Evolutionary conservation across 2,329 filamentous ascomycete genomes (phyloP).

Genomic region (Huntiella savannae): DNA sequence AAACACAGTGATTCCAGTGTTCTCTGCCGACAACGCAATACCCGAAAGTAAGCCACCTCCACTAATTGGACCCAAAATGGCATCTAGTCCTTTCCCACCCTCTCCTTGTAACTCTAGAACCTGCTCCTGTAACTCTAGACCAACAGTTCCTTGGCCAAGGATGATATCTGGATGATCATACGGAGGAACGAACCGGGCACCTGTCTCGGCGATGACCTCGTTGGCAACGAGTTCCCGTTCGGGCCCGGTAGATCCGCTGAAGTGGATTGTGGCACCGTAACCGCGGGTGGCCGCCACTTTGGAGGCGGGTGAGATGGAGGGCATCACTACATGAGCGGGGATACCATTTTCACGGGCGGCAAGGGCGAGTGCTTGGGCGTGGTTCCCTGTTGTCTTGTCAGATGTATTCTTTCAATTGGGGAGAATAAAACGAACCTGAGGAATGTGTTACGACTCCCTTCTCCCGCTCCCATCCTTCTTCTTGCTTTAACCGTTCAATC

Average conservation of each 20-base stretch:
- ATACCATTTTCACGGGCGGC: constrained; percentile 57
- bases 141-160: constrained; percentile 80
- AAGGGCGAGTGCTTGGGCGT: constrained; percentile 79
- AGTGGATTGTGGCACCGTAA: constrained; percentile 61
- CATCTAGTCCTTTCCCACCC: constrained; percentile 28
- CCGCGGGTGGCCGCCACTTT: constrained; percentile 70
- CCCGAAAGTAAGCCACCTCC: constrained; percentile 80
- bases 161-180: constrained; percentile 89
- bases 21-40: constrained; percentile 55
- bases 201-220: constrained; percentile 50
- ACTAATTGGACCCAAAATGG: constrained; percentile 65
- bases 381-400: constrained; percentile 46
- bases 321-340: constrained; percentile 83
- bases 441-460: constrained; percentile 79
- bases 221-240: constrained; percentile 65
- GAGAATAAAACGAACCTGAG: constrained; percentile 37
- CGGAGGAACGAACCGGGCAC: constrained; percentile 65
- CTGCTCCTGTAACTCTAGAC: constrained; percentile 63
- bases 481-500: constrained; percentile 45
- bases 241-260: constrained; percentile 59
- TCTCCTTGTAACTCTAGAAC: constrained; percentile 31
- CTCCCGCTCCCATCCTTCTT: constrained; percentile 40
- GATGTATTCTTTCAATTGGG: neutral
- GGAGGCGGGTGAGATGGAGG: constrained; percentile 58
- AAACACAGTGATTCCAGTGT: constrained; percentile 58